Base-by-base conservation (phyloP, 2,329 filamentous ascomycete genomes). In the Fusarium chaquense region DNA sequence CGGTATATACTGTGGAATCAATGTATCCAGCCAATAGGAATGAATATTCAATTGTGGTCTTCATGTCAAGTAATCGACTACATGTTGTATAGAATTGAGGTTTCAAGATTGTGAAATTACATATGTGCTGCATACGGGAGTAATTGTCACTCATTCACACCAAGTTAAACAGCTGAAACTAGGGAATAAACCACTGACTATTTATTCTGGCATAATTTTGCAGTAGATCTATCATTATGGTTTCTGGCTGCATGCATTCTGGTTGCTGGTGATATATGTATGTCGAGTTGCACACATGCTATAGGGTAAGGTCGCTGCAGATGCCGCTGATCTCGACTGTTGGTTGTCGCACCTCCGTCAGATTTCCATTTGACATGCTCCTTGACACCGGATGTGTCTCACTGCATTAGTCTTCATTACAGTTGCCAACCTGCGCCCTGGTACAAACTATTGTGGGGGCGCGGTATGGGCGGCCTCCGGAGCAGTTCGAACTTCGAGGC, bases 381-480 rank as follows among this genome's bases (percentile, higher is more conserved):
- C 50, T 40, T 65, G 53, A 64, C 38, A 54, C 46, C 35, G 41
- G 41, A 45, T 54, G 44, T 59, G 62, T 68, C 62, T 46, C 46
- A 54, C 45, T 54, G 53, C 41, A 68, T 45, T 36, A 22, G 32
- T 35, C 40, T 41, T 22, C 24, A 28, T 8, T 51, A 22, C 45
- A 49, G 20, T 45, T 20, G n/a, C 26, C 38, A 43, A 53, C n/a
- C 40, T 13, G 40, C 41, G 35, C 43, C 49, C 54, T 68, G 65
- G 65, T 53, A 73, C 45, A 44, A 41, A 56, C 56, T 62, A 55
- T 51, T 62, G 67, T 73, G 58, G 64, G 61, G 68, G 55, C 47
- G 35, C 32, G 15, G 55, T 56, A 60, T 50, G 65, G 71, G 71
- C 68, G 71, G 70, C 70, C 71, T 73, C 71, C 59, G 46, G 50